Base-by-base conservation (phyloP, 768 basidiomycete genomes). In the Pseudohyphozyma bogoriensis region DNA sequence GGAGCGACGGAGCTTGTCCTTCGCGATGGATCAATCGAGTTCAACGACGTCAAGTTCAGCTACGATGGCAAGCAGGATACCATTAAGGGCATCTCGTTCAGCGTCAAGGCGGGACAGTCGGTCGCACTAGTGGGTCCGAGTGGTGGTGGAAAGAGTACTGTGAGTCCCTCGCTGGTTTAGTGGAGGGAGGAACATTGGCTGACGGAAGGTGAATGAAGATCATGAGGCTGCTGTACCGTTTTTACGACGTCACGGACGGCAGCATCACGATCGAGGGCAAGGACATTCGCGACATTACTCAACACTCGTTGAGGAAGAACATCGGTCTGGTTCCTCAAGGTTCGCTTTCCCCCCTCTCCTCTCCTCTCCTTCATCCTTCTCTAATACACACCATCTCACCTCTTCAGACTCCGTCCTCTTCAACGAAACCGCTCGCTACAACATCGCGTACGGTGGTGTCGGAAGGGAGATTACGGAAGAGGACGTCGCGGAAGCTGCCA, bases 311-410 rank as follows among this genome's bases (percentile, higher is more conserved):
- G 26, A 80, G 91, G 36, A 80, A 82, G 63, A 80, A 86, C 0
- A 88, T 96, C 61, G 89, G 90, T 22, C 87, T 90, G 29, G 87
- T 97, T 3, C 91, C 93, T 1, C 89, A 95, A 71, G 88, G 89
- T 67, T 79, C 80, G 13, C 80, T 85, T 16, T n/a, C 6, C 35
- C 40, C 22, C 45, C 16, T 37, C 2, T 18, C n/a, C n/a, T n/a
- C n/a, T n/a, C n/a, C n/a, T n/a, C n/a, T n/a, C 24, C 36, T 40
- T 6, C n/a, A 28, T 20, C 2, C 40, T 33, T 46, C 44, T 37
- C 46, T 20, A 1, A n/a, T n/a, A n/a, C n/a, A n/a, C n/a, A n/a
- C n/a, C n/a, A n/a, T n/a, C 22, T 11, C 12, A 7, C 39, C 16
- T 24, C 32, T 22, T 13, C 32, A 58, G 65, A 66, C n/a, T 55